These are phyloP conservation scores for Sanguinoderma infundibulare DNA, from an alignment of 1,284 basidiomycete species.

Conservation along the genomic window DNA sequence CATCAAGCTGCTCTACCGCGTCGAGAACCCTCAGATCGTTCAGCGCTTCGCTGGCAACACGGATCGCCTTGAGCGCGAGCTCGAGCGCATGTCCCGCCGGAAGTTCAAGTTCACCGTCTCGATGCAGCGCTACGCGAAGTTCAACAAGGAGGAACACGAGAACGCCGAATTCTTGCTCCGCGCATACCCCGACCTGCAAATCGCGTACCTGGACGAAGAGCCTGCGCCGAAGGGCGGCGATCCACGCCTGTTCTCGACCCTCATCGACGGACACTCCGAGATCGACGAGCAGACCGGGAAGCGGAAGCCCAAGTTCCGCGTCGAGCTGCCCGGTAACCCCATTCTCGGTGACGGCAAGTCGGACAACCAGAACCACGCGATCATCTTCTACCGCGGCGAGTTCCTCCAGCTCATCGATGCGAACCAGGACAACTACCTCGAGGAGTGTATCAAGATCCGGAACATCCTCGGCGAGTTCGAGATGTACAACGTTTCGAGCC, in stretches of 20 bases:
- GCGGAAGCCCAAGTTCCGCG: slow-evolving; percentile 95
- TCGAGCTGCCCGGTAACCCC: slow-evolving; percentile 99
- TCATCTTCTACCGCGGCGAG: slow-evolving; percentile 99
- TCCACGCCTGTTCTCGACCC: slow-evolving; percentile 88
- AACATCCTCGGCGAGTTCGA: slow-evolving; percentile 99
- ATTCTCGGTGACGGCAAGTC: slow-evolving; percentile 99
- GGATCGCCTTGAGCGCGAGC: slow-evolving; percentile 93
- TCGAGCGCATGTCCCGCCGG: slow-evolving; percentile 95
- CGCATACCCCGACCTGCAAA: slow-evolving; percentile 98
- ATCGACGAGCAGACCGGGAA: slow-evolving; percentile 89
- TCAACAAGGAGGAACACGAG: slow-evolving; percentile 99
- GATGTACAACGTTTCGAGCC: slow-evolving; percentile 88
- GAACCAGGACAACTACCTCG: slow-evolving; percentile 99
- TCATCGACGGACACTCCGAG: slow-evolving; percentile 98
- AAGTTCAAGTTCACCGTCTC: slow-evolving; percentile 99
- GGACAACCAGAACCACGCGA: slow-evolving; percentile 99
- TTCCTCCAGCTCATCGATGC: slow-evolving; percentile 99
- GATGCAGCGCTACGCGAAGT: slow-evolving; percentile 99
- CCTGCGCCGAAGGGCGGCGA: slow-evolving; percentile 89
- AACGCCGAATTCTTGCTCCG: slow-evolving; percentile 98
- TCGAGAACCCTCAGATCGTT: slow-evolving; percentile 99
- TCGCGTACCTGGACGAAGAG: slow-evolving; percentile 98
- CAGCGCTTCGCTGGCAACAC: slow-evolving; percentile 97
- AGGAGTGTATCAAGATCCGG: slow-evolving; percentile 99
- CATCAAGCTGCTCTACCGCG: slow-evolving; percentile 98